phyloP scores from a whole-genome alignment of 352 stramenopile genomes.

The Globisporangium acanthophoron region DNA sequence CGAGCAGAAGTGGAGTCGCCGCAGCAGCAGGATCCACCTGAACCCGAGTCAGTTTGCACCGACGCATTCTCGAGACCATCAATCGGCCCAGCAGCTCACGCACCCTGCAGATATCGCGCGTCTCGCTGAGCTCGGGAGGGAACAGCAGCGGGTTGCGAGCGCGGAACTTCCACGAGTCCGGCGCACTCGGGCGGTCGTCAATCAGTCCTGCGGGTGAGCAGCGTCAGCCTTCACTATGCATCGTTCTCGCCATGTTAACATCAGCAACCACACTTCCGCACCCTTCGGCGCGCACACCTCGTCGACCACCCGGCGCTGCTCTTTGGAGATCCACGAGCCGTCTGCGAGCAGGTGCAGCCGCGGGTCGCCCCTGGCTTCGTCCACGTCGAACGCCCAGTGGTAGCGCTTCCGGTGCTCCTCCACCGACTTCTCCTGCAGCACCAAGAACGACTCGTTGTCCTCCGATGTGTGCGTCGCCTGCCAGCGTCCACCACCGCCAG shows the following conservation, averaged over 20 bases:
- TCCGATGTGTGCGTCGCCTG: conserved; percentile 80
- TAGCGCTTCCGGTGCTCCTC: conserved; percentile 62
- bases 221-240: neutral
- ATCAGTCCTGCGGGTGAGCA: conserved; percentile 25
- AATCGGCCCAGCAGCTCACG: neutral
- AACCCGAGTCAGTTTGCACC: neutral
- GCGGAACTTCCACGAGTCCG: conserved; percentile 71
- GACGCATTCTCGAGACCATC: neutral
- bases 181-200: conserved; percentile 55
- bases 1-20: conserved; percentile 26
- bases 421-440: conserved; percentile 66
- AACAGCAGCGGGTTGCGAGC: conserved; percentile 76
- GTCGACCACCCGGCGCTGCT: conserved; percentile 56
- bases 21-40: conserved; percentile 19
- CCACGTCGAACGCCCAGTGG: conserved; percentile 73
- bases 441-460: conserved; percentile 77
- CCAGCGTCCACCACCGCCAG: neutral
- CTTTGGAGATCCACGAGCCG: conserved; percentile 68
- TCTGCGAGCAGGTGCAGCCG: conserved; percentile 67
- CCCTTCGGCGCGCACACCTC: conserved; percentile 53
- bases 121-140: conserved; percentile 54
- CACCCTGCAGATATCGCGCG: conserved; percentile 59
- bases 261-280: conserved; percentile 1
- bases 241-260: neutral
- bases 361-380: conserved; percentile 42